Base-by-base conservation (phyloP, 306 rosid genomes). In the Fragaria vesca region DNA sequence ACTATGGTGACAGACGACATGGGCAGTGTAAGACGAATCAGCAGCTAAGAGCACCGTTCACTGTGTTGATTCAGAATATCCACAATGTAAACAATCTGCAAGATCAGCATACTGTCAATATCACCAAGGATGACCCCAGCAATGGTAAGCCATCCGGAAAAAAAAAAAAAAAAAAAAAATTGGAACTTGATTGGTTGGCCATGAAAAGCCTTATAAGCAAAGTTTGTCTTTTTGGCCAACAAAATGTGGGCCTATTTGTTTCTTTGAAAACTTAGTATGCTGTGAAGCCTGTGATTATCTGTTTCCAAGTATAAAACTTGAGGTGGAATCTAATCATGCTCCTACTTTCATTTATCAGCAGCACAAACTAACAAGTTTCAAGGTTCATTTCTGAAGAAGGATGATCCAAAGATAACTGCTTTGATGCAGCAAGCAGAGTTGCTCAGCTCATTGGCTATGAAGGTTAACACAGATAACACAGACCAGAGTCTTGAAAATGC, bases 401-500 rank as follows among this genome's bases (percentile, higher is more conserved):
- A 96, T 77, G 99, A 96, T 75, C 98, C 96, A 1, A 96, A 85
- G 91, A 84, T 93, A 81, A 84, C 55, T 8, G 87, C 90, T 69
- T 85, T 96, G 89, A 88, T 92, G 89, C 96, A 96, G 85, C 99
- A 96, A 90, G 99, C 98, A 24, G 98, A 93, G 71, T 69, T 96
- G 80, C 93, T 96, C 77, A 88, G 94, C 80, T 96, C 99, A 62
- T 83, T 96, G 34, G 97, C 99, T 43, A 81, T 85, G 66, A 91
- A 93, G 86, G 97, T 93, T 81, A 90, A 90, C 78, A 52, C 90
- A 69, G 94, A 96, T 79, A 96, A 89, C 79, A 83, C 91, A 86
- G 97, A 93, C 46, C 99, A 89, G 83, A 96, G 97, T 84, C 98
- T 96, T 77, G 99, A 96, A 83, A 86, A 87, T 81, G 96, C 98